Percentiles rank a stretch among this genome's conserved stretches.
These are phyloP conservation scores for Cyclotella choctawhatcheeana DNA, from an alignment of 108 stramenopile species.

Conservation along the genomic window DNA sequence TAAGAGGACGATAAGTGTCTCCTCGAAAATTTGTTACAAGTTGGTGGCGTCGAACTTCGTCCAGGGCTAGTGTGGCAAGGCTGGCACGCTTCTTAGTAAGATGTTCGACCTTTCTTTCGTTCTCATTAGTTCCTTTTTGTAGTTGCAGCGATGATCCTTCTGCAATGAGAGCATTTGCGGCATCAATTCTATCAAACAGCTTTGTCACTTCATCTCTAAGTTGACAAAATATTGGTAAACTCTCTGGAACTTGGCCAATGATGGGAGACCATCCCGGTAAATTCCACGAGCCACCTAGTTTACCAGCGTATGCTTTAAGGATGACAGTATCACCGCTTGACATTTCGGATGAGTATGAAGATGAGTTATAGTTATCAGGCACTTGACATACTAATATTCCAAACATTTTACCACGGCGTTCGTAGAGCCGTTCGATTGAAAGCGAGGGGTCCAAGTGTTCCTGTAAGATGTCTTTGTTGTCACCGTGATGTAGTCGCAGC, in stretches of 20 bases:
- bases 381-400: constrained; percentile 13
- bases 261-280: constrained; percentile 28
- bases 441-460: constrained; percentile 15
- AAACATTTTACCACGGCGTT: constrained; percentile 30
- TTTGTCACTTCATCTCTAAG: constrained; percentile 12
- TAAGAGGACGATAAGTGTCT: background rate
- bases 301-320: constrained; percentile 29
- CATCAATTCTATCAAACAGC: constrained; percentile 8
- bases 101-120: background rate
- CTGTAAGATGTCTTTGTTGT: background rate
- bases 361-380: background rate
- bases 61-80: constrained; percentile 6
- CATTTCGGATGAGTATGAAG: too few relatives aligned
- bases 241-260: constrained; percentile 17
- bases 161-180: too few relatives aligned
- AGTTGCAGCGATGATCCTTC: too few relatives aligned
- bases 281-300: constrained; percentile 22
- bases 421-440: background rate
- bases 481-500: background rate
- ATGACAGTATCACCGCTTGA: constrained; percentile 7
- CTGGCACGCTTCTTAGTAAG: constrained; percentile 11
- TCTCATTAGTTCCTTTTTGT: background rate
- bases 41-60: constrained; percentile 11
- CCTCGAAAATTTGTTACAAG: constrained; percentile 20
- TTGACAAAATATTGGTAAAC: constrained; percentile 9